phyloP scores from a whole-genome alignment of 1,284 basidiomycete species.

The Peniophora sp. region DNA sequence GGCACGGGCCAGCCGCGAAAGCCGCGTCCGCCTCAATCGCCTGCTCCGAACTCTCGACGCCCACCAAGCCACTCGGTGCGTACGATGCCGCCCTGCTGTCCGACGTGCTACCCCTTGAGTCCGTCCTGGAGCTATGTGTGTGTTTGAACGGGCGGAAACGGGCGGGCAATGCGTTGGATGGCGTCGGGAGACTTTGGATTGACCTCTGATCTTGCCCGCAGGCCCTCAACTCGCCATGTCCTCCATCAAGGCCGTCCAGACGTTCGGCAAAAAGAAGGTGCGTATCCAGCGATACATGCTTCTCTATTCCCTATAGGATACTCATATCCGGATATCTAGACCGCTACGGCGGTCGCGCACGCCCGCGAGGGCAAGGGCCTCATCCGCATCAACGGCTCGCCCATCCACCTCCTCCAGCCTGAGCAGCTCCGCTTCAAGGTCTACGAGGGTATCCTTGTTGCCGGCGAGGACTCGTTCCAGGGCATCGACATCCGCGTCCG shows the following conservation, averaged over 20 bases:
- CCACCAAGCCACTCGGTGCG: conserved; percentile 14
- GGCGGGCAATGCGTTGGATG: conserved; percentile 15
- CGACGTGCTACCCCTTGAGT: no score
- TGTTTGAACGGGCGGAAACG: not conserved
- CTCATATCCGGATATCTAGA: conserved; percentile 38
- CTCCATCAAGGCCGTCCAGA: conserved; percentile 84
- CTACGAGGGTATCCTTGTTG: conserved; percentile 92
- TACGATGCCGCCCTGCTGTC: conserved; percentile 4
- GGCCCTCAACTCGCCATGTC: conserved; percentile 46
- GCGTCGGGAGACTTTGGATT: conserved; percentile 11
- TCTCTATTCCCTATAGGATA: not conserved
- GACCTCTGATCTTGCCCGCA: conserved; percentile 1
- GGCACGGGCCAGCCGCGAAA: no score
- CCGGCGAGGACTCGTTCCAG: conserved; percentile 79
- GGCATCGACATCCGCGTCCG: conserved; percentile 95
- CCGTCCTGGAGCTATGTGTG: no score
- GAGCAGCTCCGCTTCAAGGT: conserved; percentile 97
- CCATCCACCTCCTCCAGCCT: conserved; percentile 91
- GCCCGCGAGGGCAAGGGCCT: conserved; percentile 96
- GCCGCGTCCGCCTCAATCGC: not conserved
- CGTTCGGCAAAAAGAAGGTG: conserved; percentile 98
- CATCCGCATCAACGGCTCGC: conserved; percentile 95
- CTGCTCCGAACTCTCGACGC: conserved; percentile 7
- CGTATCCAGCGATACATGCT: conserved; percentile 18
- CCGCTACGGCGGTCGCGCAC: conserved; percentile 93